A percentile compares a stretch with the other conserved stretches of the same genome.
Conservation (phyloP, 116 monocot species). For the Papilionanthe hybrid region DNA sequence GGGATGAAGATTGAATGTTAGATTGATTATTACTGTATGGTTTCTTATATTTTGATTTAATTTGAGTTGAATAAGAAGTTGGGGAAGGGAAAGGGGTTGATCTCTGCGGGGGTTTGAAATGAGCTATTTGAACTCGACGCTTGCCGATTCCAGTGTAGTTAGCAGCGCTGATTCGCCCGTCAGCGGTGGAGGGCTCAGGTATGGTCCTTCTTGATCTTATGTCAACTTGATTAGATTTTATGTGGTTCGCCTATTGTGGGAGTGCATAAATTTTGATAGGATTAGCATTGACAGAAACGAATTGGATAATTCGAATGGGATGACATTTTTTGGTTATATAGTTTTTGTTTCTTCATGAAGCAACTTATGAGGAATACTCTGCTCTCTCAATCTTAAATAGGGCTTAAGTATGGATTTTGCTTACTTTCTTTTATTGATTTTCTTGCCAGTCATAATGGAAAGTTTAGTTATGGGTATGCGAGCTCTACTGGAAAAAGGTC, state of each 20-base stretch:
- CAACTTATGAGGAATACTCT: neutral
- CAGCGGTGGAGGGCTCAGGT: conserved; percentile 68
- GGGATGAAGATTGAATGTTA: neutral
- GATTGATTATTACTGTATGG: neutral
- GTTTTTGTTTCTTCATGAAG: neutral
- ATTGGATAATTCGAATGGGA: neutral
- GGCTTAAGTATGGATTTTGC: neutral
- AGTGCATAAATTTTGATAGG: neutral
- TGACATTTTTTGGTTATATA: neutral
- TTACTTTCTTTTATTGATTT: neutral
- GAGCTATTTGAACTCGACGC: conserved; percentile 23
- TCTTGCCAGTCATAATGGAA: conserved; percentile 69
- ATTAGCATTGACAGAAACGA: neutral
- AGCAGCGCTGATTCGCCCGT: conserved; percentile 29
- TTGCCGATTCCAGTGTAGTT: conserved; percentile 2
- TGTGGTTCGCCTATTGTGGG: neutral
- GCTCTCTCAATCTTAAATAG: neutral
- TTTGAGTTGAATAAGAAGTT: neutral
- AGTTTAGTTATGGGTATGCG: conserved; percentile 97
- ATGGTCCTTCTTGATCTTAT: neutral
- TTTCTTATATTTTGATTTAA: neutral
- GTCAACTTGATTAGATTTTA: neutral
- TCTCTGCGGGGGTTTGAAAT: conserved; percentile 3
- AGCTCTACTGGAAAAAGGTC: conserved; percentile 86
- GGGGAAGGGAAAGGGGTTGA: neutral